Base-by-base conservation (phyloP, 176 grass and related monocot genomes). In the Raddia guianensis region DNA sequence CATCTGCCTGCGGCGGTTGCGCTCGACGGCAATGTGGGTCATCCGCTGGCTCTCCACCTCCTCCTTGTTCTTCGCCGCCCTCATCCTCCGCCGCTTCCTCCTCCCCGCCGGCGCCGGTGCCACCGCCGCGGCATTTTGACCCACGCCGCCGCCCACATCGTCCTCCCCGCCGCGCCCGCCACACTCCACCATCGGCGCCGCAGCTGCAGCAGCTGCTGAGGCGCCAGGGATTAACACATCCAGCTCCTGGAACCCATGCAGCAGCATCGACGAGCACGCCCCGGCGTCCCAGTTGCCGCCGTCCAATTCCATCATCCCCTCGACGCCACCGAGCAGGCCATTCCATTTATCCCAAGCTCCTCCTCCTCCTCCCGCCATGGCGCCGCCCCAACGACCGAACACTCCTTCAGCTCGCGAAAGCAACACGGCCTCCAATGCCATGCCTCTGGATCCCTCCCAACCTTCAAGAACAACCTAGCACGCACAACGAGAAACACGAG, bases 11-110 rank as follows among this genome's bases (percentile, higher is more conserved):
- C 95, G 90, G 75, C 95, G 95, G 87, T 98, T 98, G 69, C 95
- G 95, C 90, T 98, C 95, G 58, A 94, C 92, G 49, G 95, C 95
- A 94, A 98, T 98, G 88, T 98, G 95, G 73, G 90, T 92, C 95
- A 92, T 98, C 83, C 95, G 87, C 78, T 98, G 95, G 86, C 70
- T 94, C 86, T 98, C 95, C 75, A 93, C 86, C 89, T 95, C 96
- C 79, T 95, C 92, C 71, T 57, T 82, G 84, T 99, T 95, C 96
- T 99, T 99, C 42, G 85, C 75, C 51, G 73, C 68, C 86, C 64
- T 99, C 34, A 72, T 61, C 65, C 96, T 49, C 21, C 82, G 88
- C 62, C 96, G 79, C 88, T 99, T 95, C 87, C 88, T 91, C 68
- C 90, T 76, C 8, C 75, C 79, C 1, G 74, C 40, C 66, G 47